A percentile compares a stretch with the other conserved stretches of the same genome.
These are phyloP conservation scores for Phaffia rhodozyma DNA, from an alignment of 1,284 basidiomycete species.

Conservation along the genomic window DNA sequence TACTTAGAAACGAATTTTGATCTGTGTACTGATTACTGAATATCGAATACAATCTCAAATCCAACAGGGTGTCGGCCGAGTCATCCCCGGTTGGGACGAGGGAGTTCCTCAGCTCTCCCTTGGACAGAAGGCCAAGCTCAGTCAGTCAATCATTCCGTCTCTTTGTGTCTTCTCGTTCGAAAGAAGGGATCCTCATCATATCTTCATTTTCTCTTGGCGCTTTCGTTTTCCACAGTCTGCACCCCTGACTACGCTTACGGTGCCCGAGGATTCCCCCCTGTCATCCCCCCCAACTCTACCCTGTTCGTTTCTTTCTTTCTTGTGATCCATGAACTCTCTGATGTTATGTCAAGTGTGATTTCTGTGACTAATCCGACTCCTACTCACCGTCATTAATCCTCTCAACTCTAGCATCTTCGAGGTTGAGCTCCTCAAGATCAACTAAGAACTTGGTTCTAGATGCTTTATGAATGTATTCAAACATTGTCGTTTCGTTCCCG, in stretches of 20 bases:
- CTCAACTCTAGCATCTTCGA: conserved; percentile 32
- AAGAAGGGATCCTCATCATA: neutral
- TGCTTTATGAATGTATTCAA: neutral
- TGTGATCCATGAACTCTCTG: conserved; percentile 9
- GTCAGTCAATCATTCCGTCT: conserved; percentile 28
- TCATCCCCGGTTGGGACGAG: conserved; percentile 83
- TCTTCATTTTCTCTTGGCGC: conserved; percentile 5
- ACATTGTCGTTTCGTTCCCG: neutral
- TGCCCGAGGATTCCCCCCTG: conserved; percentile 57
- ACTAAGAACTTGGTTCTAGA: conserved; percentile 28
- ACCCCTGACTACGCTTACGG: conserved; percentile 37
- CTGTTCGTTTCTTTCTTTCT: conserved; percentile 45
- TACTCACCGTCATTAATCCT: neutral
- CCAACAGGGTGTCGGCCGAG: conserved; percentile 47
- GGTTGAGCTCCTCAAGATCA: conserved; percentile 65
- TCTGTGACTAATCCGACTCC: neutral
- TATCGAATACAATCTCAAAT: neutral
- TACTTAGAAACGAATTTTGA: no score
- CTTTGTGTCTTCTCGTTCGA: neutral
- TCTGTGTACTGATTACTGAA: neutral
- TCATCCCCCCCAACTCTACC: conserved; percentile 64
- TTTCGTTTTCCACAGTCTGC: neutral
- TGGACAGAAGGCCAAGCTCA: conserved; percentile 62
- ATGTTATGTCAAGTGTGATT: neutral
- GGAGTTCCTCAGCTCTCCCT: conserved; percentile 64